These are phyloP conservation scores for Copromyces sp. DNA, from an alignment of 495 filamentous ascomycete genomes.

Conservation along the genomic window DNA sequence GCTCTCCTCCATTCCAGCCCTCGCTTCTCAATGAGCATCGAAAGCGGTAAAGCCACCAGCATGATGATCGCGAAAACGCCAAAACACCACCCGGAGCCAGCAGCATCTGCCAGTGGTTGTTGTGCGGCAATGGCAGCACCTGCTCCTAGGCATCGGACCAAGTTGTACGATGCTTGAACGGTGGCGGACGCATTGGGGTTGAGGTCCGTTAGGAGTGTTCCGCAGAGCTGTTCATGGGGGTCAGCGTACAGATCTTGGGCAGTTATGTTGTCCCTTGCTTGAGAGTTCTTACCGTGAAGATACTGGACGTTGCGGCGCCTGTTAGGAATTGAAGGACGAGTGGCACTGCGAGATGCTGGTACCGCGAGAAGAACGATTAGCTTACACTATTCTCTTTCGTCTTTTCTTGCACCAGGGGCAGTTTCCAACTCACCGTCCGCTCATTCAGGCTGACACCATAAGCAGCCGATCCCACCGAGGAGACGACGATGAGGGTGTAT, in stretches of 20 bases:
- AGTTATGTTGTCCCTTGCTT: not conserved
- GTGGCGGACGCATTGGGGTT: slow-evolving; percentile 12
- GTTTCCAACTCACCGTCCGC: not conserved
- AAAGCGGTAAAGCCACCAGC: not conserved
- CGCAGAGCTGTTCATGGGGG: not conserved
- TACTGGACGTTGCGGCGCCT: slow-evolving; percentile 1
- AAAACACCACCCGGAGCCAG: slow-evolving; percentile 9
- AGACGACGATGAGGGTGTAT: not conserved
- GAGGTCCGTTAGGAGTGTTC: slow-evolving; percentile 21
- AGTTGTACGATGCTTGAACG: slow-evolving; percentile 7
- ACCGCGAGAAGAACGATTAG: not conserved
- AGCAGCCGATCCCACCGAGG: not conserved
- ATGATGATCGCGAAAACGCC: slow-evolving; percentile 6
- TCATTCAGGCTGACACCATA: slow-evolving; percentile 5
- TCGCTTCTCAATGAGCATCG: not conserved
- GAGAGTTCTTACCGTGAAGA: not conserved
- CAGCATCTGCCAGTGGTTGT: slow-evolving; percentile 7
- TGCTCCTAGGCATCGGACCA: slow-evolving; percentile 7
- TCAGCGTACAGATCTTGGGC: not conserved
- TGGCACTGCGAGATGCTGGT: slow-evolving; percentile 6
- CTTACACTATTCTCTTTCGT: not conserved
- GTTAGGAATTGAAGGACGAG: slow-evolving; percentile 8
- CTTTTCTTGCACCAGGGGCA: accelerated
- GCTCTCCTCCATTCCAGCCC: not conserved
- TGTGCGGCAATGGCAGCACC: slow-evolving; percentile 4